Evolutionary conservation across 805 yeast species (phyloP).

Genomic region (Sungouiella blattae): DNA sequence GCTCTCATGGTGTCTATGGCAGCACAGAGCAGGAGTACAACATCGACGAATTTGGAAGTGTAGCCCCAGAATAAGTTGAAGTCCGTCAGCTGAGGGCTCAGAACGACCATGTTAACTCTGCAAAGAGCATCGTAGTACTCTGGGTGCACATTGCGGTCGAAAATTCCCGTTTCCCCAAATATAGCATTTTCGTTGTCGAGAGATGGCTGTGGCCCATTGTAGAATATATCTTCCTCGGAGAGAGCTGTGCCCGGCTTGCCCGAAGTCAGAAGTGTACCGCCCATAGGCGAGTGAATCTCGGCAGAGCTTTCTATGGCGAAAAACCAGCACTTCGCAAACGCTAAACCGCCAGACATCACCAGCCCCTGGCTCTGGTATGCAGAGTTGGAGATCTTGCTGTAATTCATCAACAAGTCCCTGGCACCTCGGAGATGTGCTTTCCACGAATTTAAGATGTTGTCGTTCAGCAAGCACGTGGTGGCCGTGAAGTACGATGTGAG

Average conservation of each 20-base stretch:
- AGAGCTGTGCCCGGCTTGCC: conserved; percentile 1
- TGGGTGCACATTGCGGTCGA: conserved; percentile 20
- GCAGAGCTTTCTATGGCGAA: conserved; percentile 25
- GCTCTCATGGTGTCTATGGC: conserved; percentile 21
- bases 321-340: conserved; percentile 26
- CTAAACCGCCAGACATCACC: conserved; percentile 19
- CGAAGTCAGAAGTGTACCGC: conserved; percentile 10
- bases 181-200: conserved; percentile 7
- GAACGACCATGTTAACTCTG: conserved; percentile 23
- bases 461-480: conserved; percentile 9
- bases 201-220: conserved; percentile 3
- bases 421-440: conserved; percentile 24
- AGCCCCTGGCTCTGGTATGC: conserved; percentile 4
- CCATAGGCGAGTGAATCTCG: conserved; percentile 15
- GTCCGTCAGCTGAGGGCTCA: conserved; percentile 8
- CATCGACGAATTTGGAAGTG: conserved; percentile 22
- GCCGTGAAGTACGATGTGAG: conserved; percentile 24
- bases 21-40: conserved; percentile 24
- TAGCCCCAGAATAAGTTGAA: conserved; percentile 36
- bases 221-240: conserved; percentile 1
- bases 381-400: conserved; percentile 9
- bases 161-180: conserved; percentile 32
- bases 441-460: conserved; percentile 17
- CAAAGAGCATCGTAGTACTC: conserved; percentile 31
- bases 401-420: conserved; percentile 21